Evolutionary conservation across 257 asterid species (phyloP).

Genomic region (Solanum paucissectum): DNA sequence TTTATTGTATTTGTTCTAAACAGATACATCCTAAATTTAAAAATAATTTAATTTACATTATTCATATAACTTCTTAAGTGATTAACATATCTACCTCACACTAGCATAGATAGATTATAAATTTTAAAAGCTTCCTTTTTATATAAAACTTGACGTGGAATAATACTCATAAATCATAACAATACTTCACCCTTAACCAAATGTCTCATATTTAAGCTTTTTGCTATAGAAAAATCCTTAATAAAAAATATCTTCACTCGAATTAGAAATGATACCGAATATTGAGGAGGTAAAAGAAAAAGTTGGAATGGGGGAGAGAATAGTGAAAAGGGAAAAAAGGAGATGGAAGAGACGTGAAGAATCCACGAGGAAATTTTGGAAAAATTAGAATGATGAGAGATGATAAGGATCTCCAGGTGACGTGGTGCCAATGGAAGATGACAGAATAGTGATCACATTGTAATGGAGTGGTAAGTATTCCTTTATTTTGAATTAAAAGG

Average conservation of each 20-base stretch:
- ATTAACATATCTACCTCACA: background rate
- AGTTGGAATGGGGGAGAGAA: background rate
- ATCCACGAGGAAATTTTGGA: background rate
- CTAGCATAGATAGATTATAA: no score
- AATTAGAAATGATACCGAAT: background rate
- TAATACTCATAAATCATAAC: background rate
- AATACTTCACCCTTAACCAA: no score
- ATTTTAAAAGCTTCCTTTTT: no score
- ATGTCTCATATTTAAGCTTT: no score
- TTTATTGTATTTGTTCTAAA: background rate
- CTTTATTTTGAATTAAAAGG: accelerated
- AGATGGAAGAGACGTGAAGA: background rate
- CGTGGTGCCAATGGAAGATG: background rate
- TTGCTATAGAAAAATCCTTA: no score
- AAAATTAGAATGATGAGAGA: background rate
- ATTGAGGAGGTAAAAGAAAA: background rate
- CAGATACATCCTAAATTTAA: background rate
- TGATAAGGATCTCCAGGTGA: background rate
- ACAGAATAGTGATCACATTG: no score
- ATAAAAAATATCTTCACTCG: no score
- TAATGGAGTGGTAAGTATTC: no score
- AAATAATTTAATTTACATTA: background rate
- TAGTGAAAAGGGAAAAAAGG: background rate
- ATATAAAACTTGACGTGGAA: background rate
- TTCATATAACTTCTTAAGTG: background rate